Conservation (phyloP, 2,329 filamentous ascomycete species). For the Aspergillus costaricaensis region DNA sequence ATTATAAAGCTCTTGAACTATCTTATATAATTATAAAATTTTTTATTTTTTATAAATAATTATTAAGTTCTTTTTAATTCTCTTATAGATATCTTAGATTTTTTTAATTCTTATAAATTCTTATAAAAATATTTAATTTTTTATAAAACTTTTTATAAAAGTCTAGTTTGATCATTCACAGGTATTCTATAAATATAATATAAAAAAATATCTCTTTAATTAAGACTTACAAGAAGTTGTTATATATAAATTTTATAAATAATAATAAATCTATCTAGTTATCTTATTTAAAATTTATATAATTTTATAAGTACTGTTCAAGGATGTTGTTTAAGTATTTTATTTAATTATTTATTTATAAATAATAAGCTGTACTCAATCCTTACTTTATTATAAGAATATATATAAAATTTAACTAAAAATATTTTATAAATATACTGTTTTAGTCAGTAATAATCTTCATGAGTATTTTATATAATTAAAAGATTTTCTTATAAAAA, state of each 20-base stretch:
- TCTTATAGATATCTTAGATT: too few relatives aligned
- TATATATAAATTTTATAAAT: neutral
- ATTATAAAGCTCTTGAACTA: too few relatives aligned
- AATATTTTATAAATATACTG: too few relatives aligned
- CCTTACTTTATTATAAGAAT: too few relatives aligned
- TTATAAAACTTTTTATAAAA: neutral
- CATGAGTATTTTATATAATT: too few relatives aligned
- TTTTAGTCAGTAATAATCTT: too few relatives aligned
- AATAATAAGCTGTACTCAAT: too few relatives aligned
- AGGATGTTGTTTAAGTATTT: neutral
- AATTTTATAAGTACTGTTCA: neutral
- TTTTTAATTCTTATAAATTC: too few relatives aligned
- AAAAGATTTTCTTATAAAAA: too few relatives aligned
- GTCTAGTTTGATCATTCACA: constrained; percentile 1
- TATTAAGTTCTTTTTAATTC: too few relatives aligned
- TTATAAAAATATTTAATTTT: too few relatives aligned
- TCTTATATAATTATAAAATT: neutral
- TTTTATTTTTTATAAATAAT: neutral
- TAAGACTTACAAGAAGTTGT: neutral
- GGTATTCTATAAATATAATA: neutral
- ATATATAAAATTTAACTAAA: too few relatives aligned
- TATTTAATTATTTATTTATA: neutral
- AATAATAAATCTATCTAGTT: neutral
- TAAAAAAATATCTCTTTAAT: neutral
- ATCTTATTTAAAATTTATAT: constrained; percentile 6